Conservation (phyloP, 1,284 basidiomycete species). For the Agaricales sp. region DNA sequence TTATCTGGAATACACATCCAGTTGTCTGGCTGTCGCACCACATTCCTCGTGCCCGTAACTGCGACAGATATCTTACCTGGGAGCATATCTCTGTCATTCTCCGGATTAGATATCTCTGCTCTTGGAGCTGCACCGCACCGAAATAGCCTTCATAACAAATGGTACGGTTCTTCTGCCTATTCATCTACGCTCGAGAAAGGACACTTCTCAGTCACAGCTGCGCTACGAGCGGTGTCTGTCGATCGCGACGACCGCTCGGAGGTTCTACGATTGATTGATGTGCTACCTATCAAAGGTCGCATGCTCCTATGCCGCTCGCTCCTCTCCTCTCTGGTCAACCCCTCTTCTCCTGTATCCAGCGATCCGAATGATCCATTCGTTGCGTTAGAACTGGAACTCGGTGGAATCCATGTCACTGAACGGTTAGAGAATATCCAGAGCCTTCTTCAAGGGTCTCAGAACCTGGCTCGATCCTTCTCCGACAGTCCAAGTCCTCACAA, state of each 20-base stretch:
- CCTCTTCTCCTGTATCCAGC: constrained; percentile 39
- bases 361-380: constrained; percentile 52
- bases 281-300: constrained; percentile 32
- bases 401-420: constrained; percentile 38
- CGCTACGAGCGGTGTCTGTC: background rate
- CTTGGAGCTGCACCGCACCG: background rate
- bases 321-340: constrained; percentile 37
- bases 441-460: background rate
- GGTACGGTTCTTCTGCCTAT: background rate
- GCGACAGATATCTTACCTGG: too few species aligned
- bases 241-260: background rate
- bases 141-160: background rate
- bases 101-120: background rate
- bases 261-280: constrained; percentile 30
- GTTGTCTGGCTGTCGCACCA: constrained; percentile 16
- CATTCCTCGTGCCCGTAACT: constrained; percentile 4
- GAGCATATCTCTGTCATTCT: too few species aligned
- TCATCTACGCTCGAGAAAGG: background rate
- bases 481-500: background rate
- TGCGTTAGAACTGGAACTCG: constrained; percentile 36
- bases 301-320: constrained; percentile 46
- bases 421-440: constrained; percentile 33
- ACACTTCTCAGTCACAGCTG: background rate
- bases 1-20: constrained; percentile 17
- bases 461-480: background rate